Base-by-base conservation (phyloP, 2,329 filamentous ascomycete genomes). In the Lomentospora prolificans region DNA sequence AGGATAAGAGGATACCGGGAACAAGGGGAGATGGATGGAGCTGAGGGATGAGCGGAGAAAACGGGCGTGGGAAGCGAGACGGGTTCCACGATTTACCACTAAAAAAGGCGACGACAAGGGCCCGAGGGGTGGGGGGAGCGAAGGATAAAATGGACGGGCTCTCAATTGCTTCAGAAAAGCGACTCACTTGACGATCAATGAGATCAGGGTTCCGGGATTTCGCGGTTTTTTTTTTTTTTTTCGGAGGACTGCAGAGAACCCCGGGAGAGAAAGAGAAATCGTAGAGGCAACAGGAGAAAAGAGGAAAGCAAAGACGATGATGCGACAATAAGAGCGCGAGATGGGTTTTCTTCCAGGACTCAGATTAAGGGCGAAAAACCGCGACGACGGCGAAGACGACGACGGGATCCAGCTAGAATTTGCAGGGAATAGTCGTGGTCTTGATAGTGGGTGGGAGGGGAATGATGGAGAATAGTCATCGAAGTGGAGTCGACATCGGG, bases 151-250 rank as follows among this genome's bases (percentile, higher is more conserved):
- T 12, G 48, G 48, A 51, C 48, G 25, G 25, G 48, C 48, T 7
- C 25, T 50, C 39, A 55, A 48, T 31, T 24, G 27, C 41, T 44
- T 50, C 27, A 50, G 46, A 44, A 14, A 31, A 31, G 41, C 53
- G 41, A 55, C 53, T 55, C 46, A 55, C 53, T 50, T 39, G 46
- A 33, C 41, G 53, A 55, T 55, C 46, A 55, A 50, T 52, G 30
- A 33, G 24, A 52, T 19, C 24, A 36, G 28, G 31, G 31, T n/a
- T 52, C 27, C 30, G 31, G 50, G 50, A 27, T 52, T 52, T 22
- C 12, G n/a, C 17, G 22, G 9, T 33, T 10, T 52, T 33, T 14
- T 19, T 12, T n/a, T 25, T 25, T 52, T n/a, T 19, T 17, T 28
- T 25, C 10, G n/a, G 14, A 4, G 12, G 8, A 17, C 17, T 30